Base-by-base conservation (phyloP, 805 yeast species). In the Pichia eremophila region DNA sequence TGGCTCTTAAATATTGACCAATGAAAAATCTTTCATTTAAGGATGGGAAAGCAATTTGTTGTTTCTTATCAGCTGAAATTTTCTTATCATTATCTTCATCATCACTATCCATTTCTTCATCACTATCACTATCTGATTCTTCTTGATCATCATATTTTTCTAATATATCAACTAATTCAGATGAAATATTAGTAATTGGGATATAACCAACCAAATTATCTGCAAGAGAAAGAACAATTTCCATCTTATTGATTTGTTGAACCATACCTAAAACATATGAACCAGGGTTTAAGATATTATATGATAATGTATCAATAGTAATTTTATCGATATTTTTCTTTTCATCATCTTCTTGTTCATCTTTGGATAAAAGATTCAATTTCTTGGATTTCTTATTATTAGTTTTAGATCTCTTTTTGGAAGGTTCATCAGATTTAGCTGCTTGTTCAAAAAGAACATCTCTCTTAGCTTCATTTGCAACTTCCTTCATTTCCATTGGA, bases 1-100 rank as follows among this genome's bases (percentile, higher is more conserved):
- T 66, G 31, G 95, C 96, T 55, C 93, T 78, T 39, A 93, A 68
- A 88, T 93, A 91, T 63, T 85, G 91, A 10, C 98, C 98, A 37
- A 78, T 56, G 35, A 64, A 62, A 66, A 90, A 88, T 44, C 77
- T 61, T 2, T 70, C 60, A 1, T 67, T 61, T 46, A 85, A 69
- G 17, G 70, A 67, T 8, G 95, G 95, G 47, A 83, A 69, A 39
- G 4, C 25, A 22, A 22, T 22, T 22, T 22, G 25, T 22, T 22
- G 25, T 22, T 22, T 22, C 6, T 22, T 22, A 22, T 22, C 25
- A 22, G 25, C 72, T 75, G 65, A 66, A 11, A 14, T 10, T 15
- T 34, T 34, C 17, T 14, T 34, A 10, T 10, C 36, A 10, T 59
- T 69, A 18, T 57, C 61, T 17, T 59, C 65, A 17, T 53, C 52